These are phyloP conservation scores for Calophaca sinica DNA, from an alignment of 306 rosid species.

Conservation along the genomic window DNA sequence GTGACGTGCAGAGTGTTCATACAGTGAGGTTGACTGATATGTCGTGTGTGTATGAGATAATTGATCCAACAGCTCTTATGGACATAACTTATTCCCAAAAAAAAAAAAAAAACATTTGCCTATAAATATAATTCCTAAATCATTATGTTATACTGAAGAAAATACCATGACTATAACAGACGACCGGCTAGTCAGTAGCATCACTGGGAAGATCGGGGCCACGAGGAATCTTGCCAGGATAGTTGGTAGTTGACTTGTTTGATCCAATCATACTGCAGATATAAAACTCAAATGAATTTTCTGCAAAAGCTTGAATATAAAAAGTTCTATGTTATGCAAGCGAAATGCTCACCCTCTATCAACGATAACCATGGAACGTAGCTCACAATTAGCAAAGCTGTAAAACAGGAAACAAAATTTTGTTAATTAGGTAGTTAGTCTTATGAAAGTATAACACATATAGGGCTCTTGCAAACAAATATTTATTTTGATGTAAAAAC, in stretches of 20 bases:
- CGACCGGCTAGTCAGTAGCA: conserved; percentile 48
- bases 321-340: neutral
- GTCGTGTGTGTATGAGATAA: no score
- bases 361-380: conserved; percentile 73
- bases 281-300: conserved; percentile 11
- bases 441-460: neutral
- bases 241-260: conserved; percentile 64
- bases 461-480: no score
- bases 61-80: no score
- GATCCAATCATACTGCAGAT: conserved; percentile 69
- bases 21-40: no score
- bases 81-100: no score
- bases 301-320: conserved; percentile 4
- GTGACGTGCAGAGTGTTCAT: no score
- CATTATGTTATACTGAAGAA: no score
- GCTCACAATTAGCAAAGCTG: conserved; percentile 90
- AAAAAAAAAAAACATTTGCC: no score
- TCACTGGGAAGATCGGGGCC: conserved; percentile 83
- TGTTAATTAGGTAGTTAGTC: conserved; percentile 15
- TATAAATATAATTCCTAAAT: no score
- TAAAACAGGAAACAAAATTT: conserved; percentile 36
- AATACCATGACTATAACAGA: no score
- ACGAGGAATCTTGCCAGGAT: conserved; percentile 70
- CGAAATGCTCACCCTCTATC: conserved; percentile 67
- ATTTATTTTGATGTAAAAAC: no score